These are phyloP conservation scores for Neohortaea acidophila DNA, from an alignment of 495 filamentous ascomycete species.

Conservation along the genomic window DNA sequence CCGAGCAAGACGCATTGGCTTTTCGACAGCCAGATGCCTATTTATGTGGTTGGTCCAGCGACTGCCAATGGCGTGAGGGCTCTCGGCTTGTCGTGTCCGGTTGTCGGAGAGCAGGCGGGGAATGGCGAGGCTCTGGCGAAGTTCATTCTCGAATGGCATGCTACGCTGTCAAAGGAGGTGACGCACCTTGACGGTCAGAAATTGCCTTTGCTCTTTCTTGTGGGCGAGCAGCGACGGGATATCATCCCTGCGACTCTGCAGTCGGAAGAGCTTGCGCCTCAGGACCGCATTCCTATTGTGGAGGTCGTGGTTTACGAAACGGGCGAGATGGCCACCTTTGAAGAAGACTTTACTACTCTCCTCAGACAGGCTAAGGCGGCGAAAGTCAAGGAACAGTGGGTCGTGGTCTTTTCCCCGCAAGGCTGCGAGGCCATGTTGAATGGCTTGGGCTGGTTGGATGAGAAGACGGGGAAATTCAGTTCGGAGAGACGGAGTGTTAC, in stretches of 20 bases:
- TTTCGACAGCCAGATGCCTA: slow-evolving; percentile 36
- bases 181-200: slow-evolving; percentile 38
- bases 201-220: slow-evolving; percentile 64
- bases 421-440: slow-evolving; percentile 71
- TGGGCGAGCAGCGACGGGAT: slow-evolving; percentile 73
- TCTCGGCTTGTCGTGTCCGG: slow-evolving; percentile 30
- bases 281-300: slow-evolving; percentile 43
- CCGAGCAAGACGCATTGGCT: slow-evolving; percentile 16
- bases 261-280: slow-evolving; percentile 28
- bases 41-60: slow-evolving; percentile 88
- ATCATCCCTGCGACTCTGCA: slow-evolving; percentile 71
- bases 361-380: slow-evolving; percentile 28
- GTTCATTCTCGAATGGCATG: slow-evolving; percentile 45
- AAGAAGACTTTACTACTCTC: slow-evolving; percentile 40
- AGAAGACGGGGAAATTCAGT: slow-evolving; percentile 32
- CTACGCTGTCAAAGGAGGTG: slow-evolving; percentile 11
- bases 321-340: slow-evolving; percentile 59
- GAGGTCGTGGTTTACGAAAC: slow-evolving; percentile 81
- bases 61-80: slow-evolving; percentile 58
- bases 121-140: slow-evolving; percentile 64
- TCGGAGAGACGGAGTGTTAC: slow-evolving; percentile 8
- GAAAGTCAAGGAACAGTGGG: slow-evolving; percentile 43
- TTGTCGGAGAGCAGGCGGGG: slow-evolving; percentile 57
- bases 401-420: slow-evolving; percentile 85
- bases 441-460: slow-evolving; percentile 43